Conservation (phyloP, 345 rosid genomes). For the Camelina sativa region DNA sequence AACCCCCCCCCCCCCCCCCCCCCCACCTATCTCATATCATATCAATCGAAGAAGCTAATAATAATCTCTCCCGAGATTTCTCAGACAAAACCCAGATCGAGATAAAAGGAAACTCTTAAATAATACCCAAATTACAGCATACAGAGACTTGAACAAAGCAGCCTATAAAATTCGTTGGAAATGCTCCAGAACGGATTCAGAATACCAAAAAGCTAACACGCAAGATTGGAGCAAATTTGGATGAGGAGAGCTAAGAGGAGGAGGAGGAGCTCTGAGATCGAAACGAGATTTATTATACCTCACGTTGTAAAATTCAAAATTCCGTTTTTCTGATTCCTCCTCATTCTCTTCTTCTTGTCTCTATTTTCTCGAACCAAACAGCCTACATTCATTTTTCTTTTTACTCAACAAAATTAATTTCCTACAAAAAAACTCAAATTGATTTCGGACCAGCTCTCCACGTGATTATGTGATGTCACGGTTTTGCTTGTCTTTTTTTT, state of each 20-base stretch:
- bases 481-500: background rate
- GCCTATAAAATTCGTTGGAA: conserved; percentile 45
- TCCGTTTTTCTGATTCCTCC: conserved; percentile 24
- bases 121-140: conserved; percentile 26
- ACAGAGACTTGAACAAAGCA: conserved; percentile 15
- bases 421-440: background rate
- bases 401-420: background rate
- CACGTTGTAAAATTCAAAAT: conserved; percentile 30
- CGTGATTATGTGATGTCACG: conserved; percentile 37
- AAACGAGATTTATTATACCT: background rate
- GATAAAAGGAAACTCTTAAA: background rate
- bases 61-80: conserved; percentile 17
- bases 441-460: conserved; percentile 34
- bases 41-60: conserved; percentile 35
- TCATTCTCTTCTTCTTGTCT: conserved; percentile 14
- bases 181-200: conserved; percentile 23
- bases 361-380: conserved; percentile 18
- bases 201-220: conserved; percentile 37
- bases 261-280: background rate
- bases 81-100: conserved; percentile 34
- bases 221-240: conserved; percentile 23
- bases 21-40: background rate
- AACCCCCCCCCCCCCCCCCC: background rate
- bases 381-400: too few species aligned
- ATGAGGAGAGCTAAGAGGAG: conserved; percentile 7